Evolutionary conservation across 345 rosid species (phyloP), one percentile per base, ranked within the genome.

Genomic region (Trapa incisa): DNA sequence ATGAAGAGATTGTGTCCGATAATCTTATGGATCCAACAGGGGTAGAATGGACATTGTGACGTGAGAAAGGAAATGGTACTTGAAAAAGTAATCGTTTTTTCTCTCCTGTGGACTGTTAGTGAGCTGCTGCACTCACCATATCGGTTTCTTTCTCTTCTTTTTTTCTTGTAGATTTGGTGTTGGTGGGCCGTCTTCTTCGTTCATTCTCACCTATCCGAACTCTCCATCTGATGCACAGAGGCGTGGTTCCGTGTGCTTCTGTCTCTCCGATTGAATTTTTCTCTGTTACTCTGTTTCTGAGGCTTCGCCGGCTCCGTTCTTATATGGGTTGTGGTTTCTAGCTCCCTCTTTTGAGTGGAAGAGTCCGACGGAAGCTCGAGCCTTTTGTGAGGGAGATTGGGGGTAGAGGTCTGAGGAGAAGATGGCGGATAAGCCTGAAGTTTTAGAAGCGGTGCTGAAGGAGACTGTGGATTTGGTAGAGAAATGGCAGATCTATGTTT

Each of bases 381-480:
- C 68, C 42, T 58, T 64, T 65, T 6, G 54, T 52, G 32, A 38
- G 61, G 41, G 68, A 70, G 75, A 43, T 61, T 29, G 74, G 52
- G 35, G 41, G 32, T 68, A 47, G 67, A 68, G 39, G 74, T 52
- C 3, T 14, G 72, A 45, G 37, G 47, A 13, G 29, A 52, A 66
- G 70, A 82, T 83, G 97, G 92, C 74, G 58, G 95, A 85, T 35
- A 86, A 88, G 74, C 78, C 75, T 72, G 99, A 93, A 76, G 89
- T 84, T 72, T 80, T 94, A 81, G 96, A 94, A 64, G 97, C 92
- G 47, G 96, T 91, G 29, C 74, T 91, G 84, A 94, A 94, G 82
- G 97, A 94, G 84, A 76, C 89, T 50, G 99, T 94, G 82, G 99
- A 94, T 84, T 84, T 94, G 97, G 99, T 94, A 91, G 82, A 12